These are phyloP conservation scores for Geranomyces variabilis DNA, from an alignment of 192 early-diverging fungal species.

Conservation along the genomic window DNA sequence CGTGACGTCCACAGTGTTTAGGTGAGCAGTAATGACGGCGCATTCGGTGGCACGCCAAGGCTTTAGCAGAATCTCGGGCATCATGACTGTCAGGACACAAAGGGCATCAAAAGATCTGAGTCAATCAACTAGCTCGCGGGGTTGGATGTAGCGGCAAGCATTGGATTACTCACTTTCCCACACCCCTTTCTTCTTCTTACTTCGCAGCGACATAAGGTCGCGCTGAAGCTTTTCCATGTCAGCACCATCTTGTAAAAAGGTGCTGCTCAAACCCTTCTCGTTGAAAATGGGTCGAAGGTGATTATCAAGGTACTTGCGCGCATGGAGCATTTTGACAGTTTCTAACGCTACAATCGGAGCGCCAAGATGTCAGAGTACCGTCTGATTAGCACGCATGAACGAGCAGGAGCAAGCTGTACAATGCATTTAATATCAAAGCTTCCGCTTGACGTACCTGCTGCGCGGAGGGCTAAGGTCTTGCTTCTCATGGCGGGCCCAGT, in stretches of 20 bases:
- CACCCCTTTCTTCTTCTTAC: slow-evolving; percentile 17
- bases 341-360: no score
- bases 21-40: slow-evolving; percentile 13
- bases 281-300: slow-evolving; percentile 62
- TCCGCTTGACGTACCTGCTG: no score
- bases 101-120: neutral
- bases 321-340: slow-evolving; percentile 71
- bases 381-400: no score
- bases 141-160: neutral
- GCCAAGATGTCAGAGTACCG: no score
- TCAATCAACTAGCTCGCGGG: neutral
- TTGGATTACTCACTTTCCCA: neutral
- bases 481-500: slow-evolving; percentile 26
- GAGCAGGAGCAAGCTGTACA: neutral
- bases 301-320: slow-evolving; percentile 71
- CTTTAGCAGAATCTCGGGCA: slow-evolving; percentile 13
- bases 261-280: slow-evolving; percentile 2
- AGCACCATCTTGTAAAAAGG: neutral
- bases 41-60: slow-evolving; percentile 14
- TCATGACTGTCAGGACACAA: neutral
- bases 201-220: slow-evolving; percentile 13
- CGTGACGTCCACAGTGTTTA: slow-evolving; percentile 25
- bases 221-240: slow-evolving; percentile 14
- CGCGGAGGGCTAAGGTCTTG: slow-evolving; percentile 20
- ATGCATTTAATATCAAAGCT: no score